Conservation (phyloP, 768 basidiomycete species). For the Leccinum fibrillosum region DNA sequence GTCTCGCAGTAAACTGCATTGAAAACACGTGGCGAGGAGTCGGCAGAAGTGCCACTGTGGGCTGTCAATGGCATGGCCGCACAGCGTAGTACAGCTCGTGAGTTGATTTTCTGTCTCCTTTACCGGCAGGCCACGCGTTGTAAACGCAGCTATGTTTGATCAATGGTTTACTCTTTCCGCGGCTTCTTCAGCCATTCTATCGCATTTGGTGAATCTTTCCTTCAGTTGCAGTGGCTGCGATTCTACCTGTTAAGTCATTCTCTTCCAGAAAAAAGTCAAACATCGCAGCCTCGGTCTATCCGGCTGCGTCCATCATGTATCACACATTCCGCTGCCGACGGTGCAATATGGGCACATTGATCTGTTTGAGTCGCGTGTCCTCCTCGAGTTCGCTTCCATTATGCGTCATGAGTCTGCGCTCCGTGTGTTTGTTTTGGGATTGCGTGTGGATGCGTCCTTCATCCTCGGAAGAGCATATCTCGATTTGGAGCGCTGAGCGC, state of each 20-base stretch:
- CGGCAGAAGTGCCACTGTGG: not conserved
- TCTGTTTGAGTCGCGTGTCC: not conserved
- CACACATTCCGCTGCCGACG: not conserved
- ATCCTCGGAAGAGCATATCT: not conserved
- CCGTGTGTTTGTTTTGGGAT: not conserved
- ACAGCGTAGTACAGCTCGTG: not conserved
- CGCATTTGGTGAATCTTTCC: not conserved
- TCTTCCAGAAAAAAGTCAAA: not conserved
- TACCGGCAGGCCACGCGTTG: not conserved
- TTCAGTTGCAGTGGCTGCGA: not conserved
- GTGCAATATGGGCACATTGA: not conserved
- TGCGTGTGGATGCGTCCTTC: not conserved
- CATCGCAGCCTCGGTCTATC: not conserved
- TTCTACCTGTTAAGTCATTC: not conserved
- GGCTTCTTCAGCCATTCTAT: not conserved
- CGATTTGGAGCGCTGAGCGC: slow-evolving; percentile 6
- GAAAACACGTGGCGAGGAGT: not conserved
- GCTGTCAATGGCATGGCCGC: not conserved
- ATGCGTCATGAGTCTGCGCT: not conserved
- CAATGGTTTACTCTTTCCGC: not conserved
- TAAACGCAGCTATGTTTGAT: not conserved
- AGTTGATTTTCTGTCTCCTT: not conserved
- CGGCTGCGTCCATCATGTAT: not conserved
- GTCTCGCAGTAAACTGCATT: not conserved
- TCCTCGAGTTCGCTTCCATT: not conserved